Percentiles rank a stretch among this genome's conserved stretches.
These are phyloP conservation scores for Lactifluus volemus DNA, from an alignment of 768 basidiomycete genomes.

Conservation along the genomic window DNA sequence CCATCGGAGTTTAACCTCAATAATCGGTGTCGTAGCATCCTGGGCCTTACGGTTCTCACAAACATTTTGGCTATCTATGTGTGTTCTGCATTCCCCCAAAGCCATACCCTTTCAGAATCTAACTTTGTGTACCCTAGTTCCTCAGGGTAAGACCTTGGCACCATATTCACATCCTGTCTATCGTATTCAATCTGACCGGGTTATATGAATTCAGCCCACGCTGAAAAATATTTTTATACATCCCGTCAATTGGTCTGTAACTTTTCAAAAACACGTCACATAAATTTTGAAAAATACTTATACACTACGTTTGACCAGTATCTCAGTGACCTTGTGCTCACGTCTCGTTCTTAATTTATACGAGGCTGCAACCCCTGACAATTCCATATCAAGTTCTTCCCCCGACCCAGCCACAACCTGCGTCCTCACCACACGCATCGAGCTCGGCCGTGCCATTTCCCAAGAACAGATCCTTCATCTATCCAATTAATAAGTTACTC, in stretches of 20 bases:
- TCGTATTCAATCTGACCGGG: constrained; percentile 20
- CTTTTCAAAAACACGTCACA: background rate
- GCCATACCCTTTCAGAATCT: background rate
- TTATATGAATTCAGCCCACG: constrained; percentile 31
- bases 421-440: no score
- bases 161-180: background rate
- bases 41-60: constrained; percentile 42
- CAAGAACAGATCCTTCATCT: no score
- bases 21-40: constrained; percentile 30
- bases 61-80: constrained; percentile 39
- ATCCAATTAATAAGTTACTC: no score
- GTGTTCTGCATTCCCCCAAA: constrained; percentile 2
- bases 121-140: constrained; percentile 15
- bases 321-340: constrained; percentile 45
- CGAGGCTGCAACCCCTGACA: constrained; percentile 25
- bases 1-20: constrained; percentile 4
- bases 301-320: constrained; percentile 23
- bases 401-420: constrained; percentile 12
- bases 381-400: background rate
- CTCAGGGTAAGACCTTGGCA: constrained; percentile 17
- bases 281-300: background rate
- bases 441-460: background rate
- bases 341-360: constrained; percentile 50
- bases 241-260: constrained; percentile 40
- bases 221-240: constrained; percentile 38